Base-by-base conservation (phyloP, 2,329 filamentous ascomycete species). In the Claviceps capensis region DNA sequence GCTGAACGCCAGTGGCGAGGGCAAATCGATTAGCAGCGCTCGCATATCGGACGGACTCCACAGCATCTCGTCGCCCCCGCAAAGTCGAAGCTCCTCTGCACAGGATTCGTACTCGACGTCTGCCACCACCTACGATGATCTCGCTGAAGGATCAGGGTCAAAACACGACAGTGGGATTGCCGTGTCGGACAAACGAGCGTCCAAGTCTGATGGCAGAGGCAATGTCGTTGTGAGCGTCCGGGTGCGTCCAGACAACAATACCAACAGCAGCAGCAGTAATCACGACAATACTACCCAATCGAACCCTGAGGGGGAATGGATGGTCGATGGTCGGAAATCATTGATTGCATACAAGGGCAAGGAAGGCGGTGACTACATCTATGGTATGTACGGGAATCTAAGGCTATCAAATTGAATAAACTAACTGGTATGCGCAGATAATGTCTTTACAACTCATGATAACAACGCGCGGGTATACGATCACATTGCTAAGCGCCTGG, bases 401-500 rank as follows among this genome's bases (percentile, higher is more conserved):
- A 1, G 26, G 8, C 8, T 30, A 30, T 30, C 26, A 30, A 9
- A 9, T 8, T 30, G 26, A 30, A 30, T 30, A 8, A 30, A 30
- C 26, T 30, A 30, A 30, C 26, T 30, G 26, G 26, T 9, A 36
- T 57, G 38, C 23, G 4, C 61, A 95, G 93, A 98, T 72, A 97
- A 97, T 70, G 93, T 97, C 55, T 98, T 98, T 68, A 82, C 88
- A 49, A 86, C 89, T 17, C 82, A 94, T 64, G 91, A 98, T 65
- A 87, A 96, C 65, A 98, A 98, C 65, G 82, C 88, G 50, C 85
- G 85, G 64, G 93, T 98, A 9, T 98, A 98, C 66, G 93, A 98
- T 68, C 83, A 91, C 56, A 87, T 82, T 46, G 93, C 93, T 44
- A 97, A 97, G 70, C 85, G 93, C 56, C 75, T 98, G 49, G 93